Base-by-base conservation (phyloP, 1,139 yeast species). In the Scheffersomyces insectosa region DNA sequence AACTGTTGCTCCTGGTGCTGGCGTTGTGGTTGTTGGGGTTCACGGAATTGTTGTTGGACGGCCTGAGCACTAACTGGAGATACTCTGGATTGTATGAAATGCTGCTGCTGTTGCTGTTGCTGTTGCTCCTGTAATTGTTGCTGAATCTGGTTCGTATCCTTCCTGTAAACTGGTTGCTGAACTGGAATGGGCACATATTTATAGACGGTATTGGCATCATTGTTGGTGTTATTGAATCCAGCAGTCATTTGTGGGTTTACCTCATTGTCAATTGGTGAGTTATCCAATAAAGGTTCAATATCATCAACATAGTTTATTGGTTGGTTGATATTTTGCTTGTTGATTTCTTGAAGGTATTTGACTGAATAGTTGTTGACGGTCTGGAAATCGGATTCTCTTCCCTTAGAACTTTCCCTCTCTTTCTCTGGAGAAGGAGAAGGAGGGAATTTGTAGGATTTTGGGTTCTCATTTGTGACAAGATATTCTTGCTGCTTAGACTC, bases 401-500 rank as follows among this genome's bases (percentile, higher is more conserved):
- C 36, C 30, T 48, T 42, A 30, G 52, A 46, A 3, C 25, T 20
- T 20, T 20, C 25, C 8, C 25, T 20, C 5, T 3, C 25, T 8
- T 20, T 20, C 25, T 20, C 25, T 4, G 65, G 62, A 27, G 64
- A 46, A 5, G 71, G 70, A 3, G 71, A 63, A 5, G 77, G 74
- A 1, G 83, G 83, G 47, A 79, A 79, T 53, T 74, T 76, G 58
- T 76, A 79, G 12, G 72, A 62, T 38, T 62, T 70, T 2, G 79
- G 77, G 42, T 60, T 60, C 36, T 62, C 56, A 42, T 66, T 69
- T 4, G 79, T 72, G 12, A 74, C 68, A 36, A 68, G 65, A 47
- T 70, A 72, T 33, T 76, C 80, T 28, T 61, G 56, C 34, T 43
- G 45, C 32, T 34, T 42, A 42, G 32, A 20, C n/a, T 14, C 12